Percentiles rank a stretch among this genome's conserved stretches.
These are phyloP conservation scores for Thalassiosira mediterranea DNA, from an alignment of 352 stramenopile genomes.

Conservation along the genomic window DNA sequence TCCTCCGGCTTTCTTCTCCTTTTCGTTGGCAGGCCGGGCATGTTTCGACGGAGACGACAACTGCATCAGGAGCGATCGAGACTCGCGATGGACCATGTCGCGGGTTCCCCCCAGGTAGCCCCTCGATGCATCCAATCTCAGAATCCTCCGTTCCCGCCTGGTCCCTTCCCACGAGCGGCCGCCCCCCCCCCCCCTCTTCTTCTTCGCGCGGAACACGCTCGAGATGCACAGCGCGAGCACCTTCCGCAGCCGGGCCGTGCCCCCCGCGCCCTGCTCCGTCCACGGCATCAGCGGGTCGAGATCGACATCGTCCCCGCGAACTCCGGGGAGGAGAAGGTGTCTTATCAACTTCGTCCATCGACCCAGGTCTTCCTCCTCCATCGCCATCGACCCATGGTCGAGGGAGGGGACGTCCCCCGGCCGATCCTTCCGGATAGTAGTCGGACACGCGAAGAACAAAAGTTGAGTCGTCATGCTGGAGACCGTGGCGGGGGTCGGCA, in stretches of 20 bases:
- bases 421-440: conserved; percentile 17
- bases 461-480: conserved; percentile 67
- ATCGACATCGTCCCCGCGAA: conserved; percentile 57
- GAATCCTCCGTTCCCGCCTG: too few relatives aligned
- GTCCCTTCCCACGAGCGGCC: too few relatives aligned
- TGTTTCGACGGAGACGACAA: conserved; percentile 10
- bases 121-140: background rate
- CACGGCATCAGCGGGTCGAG: conserved; percentile 70
- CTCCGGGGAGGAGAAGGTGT: conserved; percentile 63
- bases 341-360: conserved; percentile 57
- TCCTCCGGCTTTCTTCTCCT: too few relatives aligned
- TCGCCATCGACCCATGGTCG: conserved; percentile 18
- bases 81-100: background rate
- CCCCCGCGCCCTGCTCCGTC: conserved; percentile 52
- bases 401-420: conserved; percentile 15
- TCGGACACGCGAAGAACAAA: conserved; percentile 67
- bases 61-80: background rate
- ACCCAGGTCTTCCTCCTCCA: conserved; percentile 44
- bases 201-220: conserved; percentile 28
- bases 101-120: background rate
- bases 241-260: conserved; percentile 53
- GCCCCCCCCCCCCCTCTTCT: too few relatives aligned
- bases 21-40: too few relatives aligned
- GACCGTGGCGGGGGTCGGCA: conserved; percentile 63
- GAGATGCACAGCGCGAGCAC: conserved; percentile 62